These are phyloP conservation scores for Kodamaea suecica DNA, from an alignment of 1,139 yeast species.

Conservation along the genomic window DNA sequence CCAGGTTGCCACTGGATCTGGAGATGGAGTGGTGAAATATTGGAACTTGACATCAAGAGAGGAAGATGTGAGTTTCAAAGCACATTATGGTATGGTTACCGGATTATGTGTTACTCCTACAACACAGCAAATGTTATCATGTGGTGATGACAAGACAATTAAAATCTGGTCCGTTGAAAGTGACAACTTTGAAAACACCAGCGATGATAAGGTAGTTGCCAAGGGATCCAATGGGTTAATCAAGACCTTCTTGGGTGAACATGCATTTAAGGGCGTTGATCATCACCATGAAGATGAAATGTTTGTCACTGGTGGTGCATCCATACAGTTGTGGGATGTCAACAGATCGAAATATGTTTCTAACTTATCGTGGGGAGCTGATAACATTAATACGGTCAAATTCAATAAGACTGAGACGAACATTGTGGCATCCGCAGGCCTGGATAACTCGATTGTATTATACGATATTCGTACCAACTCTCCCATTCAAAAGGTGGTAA, in stretches of 20 bases:
- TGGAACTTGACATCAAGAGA: slow-evolving; percentile 82
- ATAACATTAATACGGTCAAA: slow-evolving; percentile 74
- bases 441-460: slow-evolving; percentile 84
- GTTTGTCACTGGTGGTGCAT: slow-evolving; percentile 92
- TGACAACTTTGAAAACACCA: slow-evolving; percentile 36
- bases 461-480: slow-evolving; percentile 92
- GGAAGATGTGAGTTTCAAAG: slow-evolving; percentile 75
- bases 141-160: slow-evolving; percentile 88
- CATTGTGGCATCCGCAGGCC: slow-evolving; percentile 85
- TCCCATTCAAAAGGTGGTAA: slow-evolving; percentile 87
- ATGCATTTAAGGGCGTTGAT: slow-evolving; percentile 81
- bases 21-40: slow-evolving; percentile 90
- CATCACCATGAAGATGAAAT: slow-evolving; percentile 72
- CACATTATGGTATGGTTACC: slow-evolving; percentile 87
- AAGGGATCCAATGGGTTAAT: slow-evolving; percentile 46
- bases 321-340: slow-evolving; percentile 87
- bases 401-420: slow-evolving; percentile 91
- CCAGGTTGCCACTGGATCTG: slow-evolving; percentile 86
- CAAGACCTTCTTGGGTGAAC: slow-evolving; percentile 79
- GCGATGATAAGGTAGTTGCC: slow-evolving; percentile 37
- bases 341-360: slow-evolving; percentile 73
- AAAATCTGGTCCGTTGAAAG: slow-evolving; percentile 72
- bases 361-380: slow-evolving; percentile 94
- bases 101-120: slow-evolving; percentile 81
- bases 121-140: slow-evolving; percentile 61